Evolutionary conservation across 768 basidiomycete species (phyloP).

Genomic region (Kwoniella europaea): DNA sequence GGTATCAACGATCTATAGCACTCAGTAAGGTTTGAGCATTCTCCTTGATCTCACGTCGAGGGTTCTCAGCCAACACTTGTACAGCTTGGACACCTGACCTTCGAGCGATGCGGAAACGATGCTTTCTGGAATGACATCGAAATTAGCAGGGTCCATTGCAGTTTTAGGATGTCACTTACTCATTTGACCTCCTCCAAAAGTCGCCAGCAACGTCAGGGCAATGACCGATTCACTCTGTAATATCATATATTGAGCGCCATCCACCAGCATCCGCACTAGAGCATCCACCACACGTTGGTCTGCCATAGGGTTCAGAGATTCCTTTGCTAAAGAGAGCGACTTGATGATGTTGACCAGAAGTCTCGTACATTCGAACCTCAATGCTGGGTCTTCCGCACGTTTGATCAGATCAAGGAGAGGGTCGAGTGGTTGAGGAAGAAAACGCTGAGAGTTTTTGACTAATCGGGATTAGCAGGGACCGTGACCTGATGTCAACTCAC

Average conservation of each 20-base stretch:
- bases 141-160: background rate
- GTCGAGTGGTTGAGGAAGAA: slow-evolving; percentile 64
- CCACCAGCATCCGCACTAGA: slow-evolving; percentile 72
- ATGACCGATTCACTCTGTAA: slow-evolving; percentile 88
- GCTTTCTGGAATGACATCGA: background rate
- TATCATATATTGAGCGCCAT: slow-evolving; percentile 78
- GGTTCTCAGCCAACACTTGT: background rate
- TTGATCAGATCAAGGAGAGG: slow-evolving; percentile 75
- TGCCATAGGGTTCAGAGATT: slow-evolving; percentile 63
- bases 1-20: background rate
- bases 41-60: slow-evolving; percentile 2
- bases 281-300: slow-evolving; percentile 65
- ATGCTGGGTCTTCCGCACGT: slow-evolving; percentile 77
- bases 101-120: background rate
- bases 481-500: slow-evolving; percentile 60
- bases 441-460: slow-evolving; percentile 52
- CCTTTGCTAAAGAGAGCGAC: slow-evolving; percentile 62
- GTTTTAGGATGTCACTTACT: background rate
- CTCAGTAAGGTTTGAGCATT: background rate
- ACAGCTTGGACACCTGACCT: background rate
- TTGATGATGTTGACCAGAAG: slow-evolving; percentile 81
- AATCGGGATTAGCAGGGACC: background rate
- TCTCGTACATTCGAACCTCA: slow-evolving; percentile 88
- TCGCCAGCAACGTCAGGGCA: slow-evolving; percentile 76
- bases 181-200: slow-evolving; percentile 21